These are phyloP conservation scores for Trichomonascaceae sp. DNA, from an alignment of 1,139 yeast genomes.

Conservation along the genomic window DNA sequence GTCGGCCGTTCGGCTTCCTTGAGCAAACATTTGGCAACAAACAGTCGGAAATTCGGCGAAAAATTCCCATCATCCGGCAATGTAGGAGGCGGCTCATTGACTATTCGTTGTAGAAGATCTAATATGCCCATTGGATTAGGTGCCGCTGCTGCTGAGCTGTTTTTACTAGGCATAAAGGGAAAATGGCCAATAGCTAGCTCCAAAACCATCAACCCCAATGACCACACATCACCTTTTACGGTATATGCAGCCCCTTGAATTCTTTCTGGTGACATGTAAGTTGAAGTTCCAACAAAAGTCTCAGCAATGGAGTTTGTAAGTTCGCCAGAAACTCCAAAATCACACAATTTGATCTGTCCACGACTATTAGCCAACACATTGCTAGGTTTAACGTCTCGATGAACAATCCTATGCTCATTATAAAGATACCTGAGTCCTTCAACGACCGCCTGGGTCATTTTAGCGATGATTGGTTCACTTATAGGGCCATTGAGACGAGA, in stretches of 20 bases:
- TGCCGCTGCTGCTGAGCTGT: conserved; percentile 31
- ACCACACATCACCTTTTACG: conserved; percentile 94
- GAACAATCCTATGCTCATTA: conserved; percentile 77
- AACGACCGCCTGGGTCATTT: conserved; percentile 69
- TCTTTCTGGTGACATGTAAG: conserved; percentile 97
- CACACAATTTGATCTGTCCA: conserved; percentile 81
- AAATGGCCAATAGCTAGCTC: conserved; percentile 80
- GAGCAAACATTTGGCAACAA: conserved; percentile 66
- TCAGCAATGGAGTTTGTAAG: conserved; percentile 89
- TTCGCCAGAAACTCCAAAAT: conserved; percentile 91
- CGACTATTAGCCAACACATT: conserved; percentile 73
- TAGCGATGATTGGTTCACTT: conserved; percentile 64
- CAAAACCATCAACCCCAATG: conserved; percentile 81
- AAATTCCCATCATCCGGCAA: conserved; percentile 42
- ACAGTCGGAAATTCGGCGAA: conserved; percentile 46
- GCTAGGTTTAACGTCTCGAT: conserved; percentile 88
- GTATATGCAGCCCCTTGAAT: conserved; percentile 92
- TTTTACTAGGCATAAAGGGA: conserved; percentile 44
- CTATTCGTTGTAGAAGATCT: conserved; percentile 85
- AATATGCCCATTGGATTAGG: conserved; percentile 60
- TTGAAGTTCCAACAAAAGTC: conserved; percentile 95
- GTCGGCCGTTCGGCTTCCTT: conserved; percentile 59
- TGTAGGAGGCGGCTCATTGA: conserved; percentile 84
- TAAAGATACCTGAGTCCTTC: conserved; percentile 79
- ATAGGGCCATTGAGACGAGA: conserved; percentile 46